phyloP scores from a whole-genome alignment of 495 filamentous ascomycete genomes.

The Elasticomyces elasticus region DNA sequence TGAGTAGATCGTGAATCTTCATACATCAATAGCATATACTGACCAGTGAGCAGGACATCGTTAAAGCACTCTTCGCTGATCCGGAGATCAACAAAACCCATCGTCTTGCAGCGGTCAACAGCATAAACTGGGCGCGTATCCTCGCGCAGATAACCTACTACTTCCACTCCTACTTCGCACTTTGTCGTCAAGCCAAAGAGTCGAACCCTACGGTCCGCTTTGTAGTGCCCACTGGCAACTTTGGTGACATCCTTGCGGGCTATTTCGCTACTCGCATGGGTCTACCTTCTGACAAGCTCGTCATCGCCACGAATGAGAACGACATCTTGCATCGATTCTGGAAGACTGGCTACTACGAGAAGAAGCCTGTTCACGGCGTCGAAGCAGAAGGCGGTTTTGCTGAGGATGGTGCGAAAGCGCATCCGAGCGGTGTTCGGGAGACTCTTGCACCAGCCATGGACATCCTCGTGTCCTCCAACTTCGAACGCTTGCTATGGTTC shows the following conservation, averaged over 20 bases:
- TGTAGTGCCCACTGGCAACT: constrained; percentile 87
- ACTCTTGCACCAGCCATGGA: constrained; percentile 93
- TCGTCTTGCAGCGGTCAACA: constrained; percentile 78
- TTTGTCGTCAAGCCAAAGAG: constrained; percentile 44
- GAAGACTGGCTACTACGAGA: constrained; percentile 72
- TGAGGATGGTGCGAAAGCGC: constrained; percentile 55
- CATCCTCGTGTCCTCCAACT: constrained; percentile 88
- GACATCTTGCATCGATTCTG: constrained; percentile 77
- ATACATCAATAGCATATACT: not conserved
- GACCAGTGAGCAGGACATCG: constrained; percentile 54
- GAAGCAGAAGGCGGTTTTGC: constrained; percentile 47
- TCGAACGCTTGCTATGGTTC: constrained; percentile 94
- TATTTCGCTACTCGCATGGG: constrained; percentile 90
- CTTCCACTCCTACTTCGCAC: constrained; percentile 78
- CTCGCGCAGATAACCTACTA: constrained; percentile 92
- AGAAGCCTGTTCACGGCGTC: constrained; percentile 48
- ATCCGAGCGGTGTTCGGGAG: constrained; percentile 66
- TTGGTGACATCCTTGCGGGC: constrained; percentile 89
- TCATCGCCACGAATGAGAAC: constrained; percentile 87
- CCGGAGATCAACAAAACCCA: constrained; percentile 59
- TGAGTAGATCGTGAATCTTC: constrained; percentile 22
- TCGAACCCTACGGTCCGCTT: constrained; percentile 54
- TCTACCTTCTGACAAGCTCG: constrained; percentile 69
- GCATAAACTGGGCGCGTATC: constrained; percentile 84
- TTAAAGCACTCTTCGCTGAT: constrained; percentile 86